Conservation (phyloP, 768 basidiomycete genomes). For the Leucosporidium yakuticum region DNA sequence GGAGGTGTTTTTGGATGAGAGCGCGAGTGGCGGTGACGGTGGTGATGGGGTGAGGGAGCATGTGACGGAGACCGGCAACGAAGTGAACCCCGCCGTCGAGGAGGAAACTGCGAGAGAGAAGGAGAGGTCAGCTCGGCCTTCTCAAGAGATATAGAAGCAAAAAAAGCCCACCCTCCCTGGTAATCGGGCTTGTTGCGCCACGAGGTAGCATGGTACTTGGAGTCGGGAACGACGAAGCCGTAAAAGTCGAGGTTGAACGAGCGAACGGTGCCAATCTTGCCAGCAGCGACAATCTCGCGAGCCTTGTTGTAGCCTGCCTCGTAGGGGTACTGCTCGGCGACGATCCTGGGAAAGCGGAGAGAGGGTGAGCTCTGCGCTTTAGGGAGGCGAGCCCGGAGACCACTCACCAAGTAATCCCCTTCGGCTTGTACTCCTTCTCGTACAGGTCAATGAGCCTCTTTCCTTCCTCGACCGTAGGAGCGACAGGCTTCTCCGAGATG, state of each 20-base stretch:
- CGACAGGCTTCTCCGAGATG: conserved; percentile 80
- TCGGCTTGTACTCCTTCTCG: conserved; percentile 60
- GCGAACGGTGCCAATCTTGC: conserved; percentile 65
- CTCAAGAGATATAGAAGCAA: no score
- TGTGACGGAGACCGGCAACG: conserved; percentile 42
- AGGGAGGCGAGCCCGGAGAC: conserved; percentile 70
- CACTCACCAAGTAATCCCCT: conserved; percentile 52
- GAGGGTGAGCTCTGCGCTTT: conserved; percentile 47
- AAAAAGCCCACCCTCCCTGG: conserved; percentile 39
- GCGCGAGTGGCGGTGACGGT: conserved; percentile 61
- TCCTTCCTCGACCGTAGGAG: conserved; percentile 61
- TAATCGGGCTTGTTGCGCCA: conserved; percentile 75
- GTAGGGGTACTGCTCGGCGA: conserved; percentile 28
- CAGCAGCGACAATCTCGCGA: conserved; percentile 46
- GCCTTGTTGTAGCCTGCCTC: conserved; percentile 12
- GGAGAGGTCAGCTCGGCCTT: not conserved
- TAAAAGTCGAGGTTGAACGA: conserved; percentile 59
- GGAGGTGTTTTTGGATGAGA: conserved; percentile 63
- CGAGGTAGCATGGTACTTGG: conserved; percentile 71
- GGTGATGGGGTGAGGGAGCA: conserved; percentile 50
- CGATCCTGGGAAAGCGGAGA: conserved; percentile 27
- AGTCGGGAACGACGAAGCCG: conserved; percentile 48
- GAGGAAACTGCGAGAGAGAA: conserved; percentile 43
- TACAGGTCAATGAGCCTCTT: conserved; percentile 62
- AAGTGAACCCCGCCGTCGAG: conserved; percentile 77